These are phyloP conservation scores for Comarum palustre DNA, from an alignment of 306 rosid genomes.

Conservation along the genomic window DNA sequence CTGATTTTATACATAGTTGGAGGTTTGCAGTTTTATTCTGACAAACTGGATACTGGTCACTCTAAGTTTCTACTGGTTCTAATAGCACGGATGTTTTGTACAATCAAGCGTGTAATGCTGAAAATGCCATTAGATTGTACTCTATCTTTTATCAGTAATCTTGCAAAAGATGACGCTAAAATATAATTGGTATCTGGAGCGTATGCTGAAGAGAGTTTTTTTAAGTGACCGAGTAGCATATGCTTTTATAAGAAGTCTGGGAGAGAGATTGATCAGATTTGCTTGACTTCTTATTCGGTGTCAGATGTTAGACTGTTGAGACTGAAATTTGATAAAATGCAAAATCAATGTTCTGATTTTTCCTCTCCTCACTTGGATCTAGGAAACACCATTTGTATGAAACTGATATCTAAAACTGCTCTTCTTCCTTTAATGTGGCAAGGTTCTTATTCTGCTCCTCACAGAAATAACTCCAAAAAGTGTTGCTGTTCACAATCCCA, in stretches of 20 bases:
- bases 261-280: background rate
- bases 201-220: background rate
- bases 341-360: background rate
- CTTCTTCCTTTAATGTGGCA: constrained; percentile 27
- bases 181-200: background rate
- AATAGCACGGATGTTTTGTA: background rate
- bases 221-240: background rate
- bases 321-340: background rate
- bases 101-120: background rate
- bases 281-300: background rate
- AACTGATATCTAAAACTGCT: background rate
- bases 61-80: background rate
- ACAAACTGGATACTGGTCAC: background rate
- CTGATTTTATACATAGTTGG: constrained; percentile 15
- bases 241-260: background rate
- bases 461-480: constrained; percentile 99
- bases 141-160: background rate
- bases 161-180: background rate
- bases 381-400: background rate
- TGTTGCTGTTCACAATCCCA: constrained; percentile 93
- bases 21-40: constrained; percentile 5
- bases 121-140: background rate
- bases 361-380: background rate
- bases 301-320: background rate
- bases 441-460: constrained; percentile 97